phyloP scores from a whole-genome alignment of 768 basidiomycete species.

The Panellus pusillus region DNA sequence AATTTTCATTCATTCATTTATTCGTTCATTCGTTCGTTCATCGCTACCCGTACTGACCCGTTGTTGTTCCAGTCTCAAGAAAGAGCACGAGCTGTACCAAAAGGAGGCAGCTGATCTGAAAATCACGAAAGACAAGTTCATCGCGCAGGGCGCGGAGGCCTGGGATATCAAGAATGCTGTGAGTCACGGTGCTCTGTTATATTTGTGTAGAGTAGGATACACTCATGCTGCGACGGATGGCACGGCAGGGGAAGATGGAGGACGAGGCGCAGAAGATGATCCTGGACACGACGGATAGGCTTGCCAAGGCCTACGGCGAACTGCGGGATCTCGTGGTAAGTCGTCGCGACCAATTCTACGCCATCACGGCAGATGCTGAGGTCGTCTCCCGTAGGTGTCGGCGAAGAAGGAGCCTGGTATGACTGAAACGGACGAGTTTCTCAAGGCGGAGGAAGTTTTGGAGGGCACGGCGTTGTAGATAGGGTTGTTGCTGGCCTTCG shows the following conservation, averaged over 20 bases:
- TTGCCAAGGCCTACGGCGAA: constrained; percentile 63
- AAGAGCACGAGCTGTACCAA: constrained; percentile 67
- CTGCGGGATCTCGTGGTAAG: constrained; percentile 65
- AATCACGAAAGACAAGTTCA: constrained; percentile 59
- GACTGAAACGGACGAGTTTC: constrained; percentile 42
- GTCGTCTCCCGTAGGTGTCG: constrained; percentile 33
- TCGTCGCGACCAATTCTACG: constrained; percentile 33
- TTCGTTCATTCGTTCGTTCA: constrained; percentile 13
- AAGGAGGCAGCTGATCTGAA: constrained; percentile 63
- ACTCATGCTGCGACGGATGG: neutral
- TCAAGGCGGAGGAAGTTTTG: constrained; percentile 60
- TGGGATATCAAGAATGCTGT: constrained; percentile 81
- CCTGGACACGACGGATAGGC: constrained; percentile 57
- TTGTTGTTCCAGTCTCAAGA: constrained; percentile 54
- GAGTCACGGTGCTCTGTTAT: constrained; percentile 26
- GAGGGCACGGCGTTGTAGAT: constrained; percentile 49
- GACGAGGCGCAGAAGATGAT: constrained; percentile 86
- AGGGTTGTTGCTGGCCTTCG: neutral
- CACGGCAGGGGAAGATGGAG: constrained; percentile 40
- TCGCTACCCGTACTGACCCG: constrained; percentile 9
- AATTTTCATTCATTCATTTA: neutral
- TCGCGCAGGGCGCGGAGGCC: constrained; percentile 61
- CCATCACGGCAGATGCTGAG: constrained; percentile 2
- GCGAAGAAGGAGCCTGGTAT: constrained; percentile 46
- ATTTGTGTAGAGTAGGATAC: neutral